Evolutionary conservation across 345 rosid species (phyloP).

Genomic region (Eucalyptus globulus): DNA sequence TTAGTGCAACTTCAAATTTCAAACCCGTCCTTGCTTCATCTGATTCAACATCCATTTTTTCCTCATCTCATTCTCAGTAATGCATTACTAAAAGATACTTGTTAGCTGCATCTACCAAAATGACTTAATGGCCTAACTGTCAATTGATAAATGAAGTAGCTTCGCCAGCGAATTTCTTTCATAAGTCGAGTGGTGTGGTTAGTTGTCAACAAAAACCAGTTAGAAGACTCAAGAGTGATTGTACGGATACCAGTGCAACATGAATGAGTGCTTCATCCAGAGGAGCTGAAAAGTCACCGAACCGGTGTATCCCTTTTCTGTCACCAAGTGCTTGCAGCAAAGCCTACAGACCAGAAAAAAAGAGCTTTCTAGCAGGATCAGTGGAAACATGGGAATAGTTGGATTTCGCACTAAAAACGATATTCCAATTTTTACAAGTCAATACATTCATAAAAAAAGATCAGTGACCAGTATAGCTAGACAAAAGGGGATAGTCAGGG

Average conservation of each 20-base stretch:
- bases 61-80: background rate
- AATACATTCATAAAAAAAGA: background rate
- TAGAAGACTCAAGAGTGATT: background rate
- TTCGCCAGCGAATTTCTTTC: background rate
- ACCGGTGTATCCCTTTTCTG: slow-evolving; percentile 81
- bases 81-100: background rate
- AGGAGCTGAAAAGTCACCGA: slow-evolving; percentile 90
- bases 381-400: background rate
- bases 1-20: background rate
- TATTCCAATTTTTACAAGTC: background rate
- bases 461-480: background rate
- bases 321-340: slow-evolving; percentile 86
- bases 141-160: background rate
- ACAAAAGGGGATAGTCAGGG: background rate
- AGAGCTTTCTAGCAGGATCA: background rate
- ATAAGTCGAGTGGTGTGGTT: background rate
- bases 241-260: slow-evolving; percentile 50
- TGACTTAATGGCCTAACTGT: background rate
- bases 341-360: slow-evolving; percentile 30
- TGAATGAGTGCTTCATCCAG: slow-evolving; percentile 88
- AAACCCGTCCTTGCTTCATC: background rate
- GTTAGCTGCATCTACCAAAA: background rate
- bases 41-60: background rate
- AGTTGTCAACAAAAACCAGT: background rate
- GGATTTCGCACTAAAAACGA: background rate